Evolutionary conservation across 192 early-diverging fungal genomes (phyloP).

Genomic region (Radiomyces spectabilis): DNA sequence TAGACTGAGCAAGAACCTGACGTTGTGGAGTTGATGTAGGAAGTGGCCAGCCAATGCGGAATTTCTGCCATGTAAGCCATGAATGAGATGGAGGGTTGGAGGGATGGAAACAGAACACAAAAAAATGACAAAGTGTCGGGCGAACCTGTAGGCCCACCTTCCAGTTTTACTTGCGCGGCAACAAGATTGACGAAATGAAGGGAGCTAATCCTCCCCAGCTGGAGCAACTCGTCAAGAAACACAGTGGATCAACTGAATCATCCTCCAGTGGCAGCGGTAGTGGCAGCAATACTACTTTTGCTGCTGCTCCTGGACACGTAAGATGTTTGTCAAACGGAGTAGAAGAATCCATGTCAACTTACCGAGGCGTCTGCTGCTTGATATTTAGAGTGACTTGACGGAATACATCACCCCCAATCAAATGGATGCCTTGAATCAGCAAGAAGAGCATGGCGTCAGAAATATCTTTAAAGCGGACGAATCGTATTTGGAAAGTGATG

Average conservation of each 20-base stretch:
- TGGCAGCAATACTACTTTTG: slow-evolving; percentile 4
- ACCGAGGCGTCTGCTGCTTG: not conserved
- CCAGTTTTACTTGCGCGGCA: slow-evolving; percentile 70
- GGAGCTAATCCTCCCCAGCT: slow-evolving; percentile 76
- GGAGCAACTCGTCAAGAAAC: slow-evolving; percentile 58
- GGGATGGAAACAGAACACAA: no score
- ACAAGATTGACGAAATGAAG: slow-evolving; percentile 67
- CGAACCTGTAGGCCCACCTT: slow-evolving; percentile 89
- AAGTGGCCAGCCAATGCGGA: slow-evolving; percentile 31
- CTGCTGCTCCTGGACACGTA: slow-evolving; percentile 42
- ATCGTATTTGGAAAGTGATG: slow-evolving; percentile 79
- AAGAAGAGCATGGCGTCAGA: slow-evolving; percentile 61
- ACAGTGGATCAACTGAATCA: slow-evolving; percentile 32
- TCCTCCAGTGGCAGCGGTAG: slow-evolving; percentile 2
- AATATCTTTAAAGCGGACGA: slow-evolving; percentile 72
- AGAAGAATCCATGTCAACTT: not conserved
- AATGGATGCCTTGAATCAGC: slow-evolving; percentile 83
- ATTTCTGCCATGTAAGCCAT: slow-evolving; percentile 44
- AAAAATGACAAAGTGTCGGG: no score
- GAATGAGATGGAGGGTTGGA: no score
- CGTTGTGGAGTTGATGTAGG: slow-evolving; percentile 10
- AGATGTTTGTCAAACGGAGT: not conserved
- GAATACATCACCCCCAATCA: slow-evolving; percentile 59
- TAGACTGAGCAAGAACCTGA: not conserved
- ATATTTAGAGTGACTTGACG: slow-evolving; percentile 48